Evolutionary conservation across 305 asterid species (phyloP), one percentile per base, ranked within the genome.

Genomic region (Fraxinus albicans): DNA sequence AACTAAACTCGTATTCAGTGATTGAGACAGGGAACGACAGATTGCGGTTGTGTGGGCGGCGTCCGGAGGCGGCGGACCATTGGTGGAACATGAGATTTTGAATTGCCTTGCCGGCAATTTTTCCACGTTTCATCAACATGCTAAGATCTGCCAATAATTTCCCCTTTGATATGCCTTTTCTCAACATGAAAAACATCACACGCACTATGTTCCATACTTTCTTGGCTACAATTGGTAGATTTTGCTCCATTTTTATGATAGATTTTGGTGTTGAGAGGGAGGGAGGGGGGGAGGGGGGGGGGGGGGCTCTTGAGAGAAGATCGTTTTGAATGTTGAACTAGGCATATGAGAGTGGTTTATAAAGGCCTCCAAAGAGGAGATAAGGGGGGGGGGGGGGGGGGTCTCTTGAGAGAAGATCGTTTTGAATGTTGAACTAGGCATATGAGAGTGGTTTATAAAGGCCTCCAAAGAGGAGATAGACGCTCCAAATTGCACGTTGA

Each of bases 1-100:
- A 91, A 88, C 92, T 92, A 83, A 89, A 94, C 80, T 94, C 97
- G 85, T 90, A 93, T 1, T 92, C 98, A 53, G 85, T 2, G 1
- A 78, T 2, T 0, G 86, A 81, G 0, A 78, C 4, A 1, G 86
- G 83, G 82, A 84, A 80, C 21, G 88, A 74, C 35, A 82, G 81
- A 13, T 78, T 86, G 23, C 76, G 80, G 31, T 70, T 76, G 65
- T n/a, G 81, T 76, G 82, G 63, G 78, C 86, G 65, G 86, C 80
- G 6, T 86, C 65, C 65, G 55, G 88, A 15, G 3, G 77, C 2
- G 69, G 85, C 85, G 90, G 80, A 83, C 74, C 78, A 27, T 65
- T 82, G 89, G 84, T 82, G 87, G 82, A 89, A 84, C 88, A 84
- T 84, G 85, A 89, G 91, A 31, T 90, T 88, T 0, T 88, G 89